These are phyloP conservation scores for Thymus mandschuricus DNA, from an alignment of 257 asterid genomes.

Conservation along the genomic window DNA sequence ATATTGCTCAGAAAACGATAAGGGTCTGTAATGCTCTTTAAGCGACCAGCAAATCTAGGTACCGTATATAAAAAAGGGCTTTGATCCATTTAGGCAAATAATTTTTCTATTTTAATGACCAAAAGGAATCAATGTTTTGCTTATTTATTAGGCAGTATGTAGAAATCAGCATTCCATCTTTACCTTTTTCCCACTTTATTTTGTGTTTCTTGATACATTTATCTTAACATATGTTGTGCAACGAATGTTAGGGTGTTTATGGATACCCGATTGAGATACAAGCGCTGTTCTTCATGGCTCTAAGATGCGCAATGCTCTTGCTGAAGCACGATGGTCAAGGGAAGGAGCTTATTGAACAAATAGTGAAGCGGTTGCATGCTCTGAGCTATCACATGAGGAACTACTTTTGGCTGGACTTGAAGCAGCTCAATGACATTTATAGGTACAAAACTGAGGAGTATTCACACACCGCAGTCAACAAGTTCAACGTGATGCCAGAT, in stretches of 20 bases:
- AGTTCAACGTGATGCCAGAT: constrained; percentile 59
- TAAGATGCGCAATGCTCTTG: constrained; percentile 50
- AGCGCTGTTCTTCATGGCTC: constrained; percentile 59
- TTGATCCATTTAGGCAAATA: no score
- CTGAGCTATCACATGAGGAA: constrained; percentile 57
- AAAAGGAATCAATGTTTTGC: no score
- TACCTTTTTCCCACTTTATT: neutral
- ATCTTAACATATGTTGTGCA: neutral
- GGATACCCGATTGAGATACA: constrained; percentile 65
- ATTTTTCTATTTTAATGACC: no score
- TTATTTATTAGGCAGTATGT: no score
- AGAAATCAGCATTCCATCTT: neutral
- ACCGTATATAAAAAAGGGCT: no score
- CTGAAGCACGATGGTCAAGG: constrained; percentile 50
- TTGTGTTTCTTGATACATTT: no score
- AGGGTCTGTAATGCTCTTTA: no score
- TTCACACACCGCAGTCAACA: constrained; percentile 62
- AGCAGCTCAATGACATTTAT: constrained; percentile 56
- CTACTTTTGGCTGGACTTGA: constrained; percentile 54
- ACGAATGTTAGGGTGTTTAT: constrained; percentile 45
- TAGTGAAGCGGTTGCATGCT: constrained; percentile 52
- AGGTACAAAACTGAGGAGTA: constrained; percentile 60
- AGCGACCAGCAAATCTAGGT: no score
- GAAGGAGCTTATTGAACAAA: constrained; percentile 46
- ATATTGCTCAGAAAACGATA: no score